Evolutionary conservation across 2,329 filamentous ascomycete species (phyloP).

Genomic region (Colletotrichum australisinense): DNA sequence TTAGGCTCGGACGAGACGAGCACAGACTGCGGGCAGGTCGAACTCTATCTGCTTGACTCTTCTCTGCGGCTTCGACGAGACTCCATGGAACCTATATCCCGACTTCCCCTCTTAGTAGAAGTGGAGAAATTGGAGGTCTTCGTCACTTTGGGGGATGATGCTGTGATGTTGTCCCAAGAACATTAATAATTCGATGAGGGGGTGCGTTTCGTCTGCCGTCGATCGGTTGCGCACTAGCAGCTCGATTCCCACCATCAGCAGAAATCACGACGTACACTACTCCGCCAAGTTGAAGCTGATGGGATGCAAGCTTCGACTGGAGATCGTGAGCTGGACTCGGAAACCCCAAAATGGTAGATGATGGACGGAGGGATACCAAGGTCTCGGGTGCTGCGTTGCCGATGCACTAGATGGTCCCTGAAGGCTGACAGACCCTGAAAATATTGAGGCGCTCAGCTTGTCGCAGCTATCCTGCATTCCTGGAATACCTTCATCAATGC

Average conservation of each 20-base stretch:
- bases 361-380: not conserved
- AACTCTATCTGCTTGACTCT: conserved; percentile 31
- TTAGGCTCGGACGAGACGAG: conserved; percentile 26
- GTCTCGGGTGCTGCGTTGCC: not conserved
- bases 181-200: conserved; percentile 19
- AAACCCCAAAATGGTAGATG: not conserved
- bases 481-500: conserved; percentile 6
- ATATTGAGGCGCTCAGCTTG: not conserved
- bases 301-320: not conserved
- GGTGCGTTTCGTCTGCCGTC: conserved; percentile 25
- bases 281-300: conserved; percentile 4
- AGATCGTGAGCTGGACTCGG: conserved; percentile 1
- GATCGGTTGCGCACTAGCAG: conserved; percentile 27
- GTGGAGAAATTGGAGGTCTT: conserved; percentile 17
- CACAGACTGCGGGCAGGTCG: conserved; percentile 32
- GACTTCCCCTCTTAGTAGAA: conserved; percentile 12
- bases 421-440: not conserved
- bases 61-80: not conserved
- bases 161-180: conserved; percentile 24
- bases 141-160: conserved; percentile 3
- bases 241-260: not conserved
- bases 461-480: not conserved
- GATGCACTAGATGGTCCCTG: not conserved
- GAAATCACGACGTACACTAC: not conserved
- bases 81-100: conserved; percentile 3